These are phyloP conservation scores for Pseudozyma flocculosa DNA, from an alignment of 1,284 basidiomycete genomes.

Conservation along the genomic window DNA sequence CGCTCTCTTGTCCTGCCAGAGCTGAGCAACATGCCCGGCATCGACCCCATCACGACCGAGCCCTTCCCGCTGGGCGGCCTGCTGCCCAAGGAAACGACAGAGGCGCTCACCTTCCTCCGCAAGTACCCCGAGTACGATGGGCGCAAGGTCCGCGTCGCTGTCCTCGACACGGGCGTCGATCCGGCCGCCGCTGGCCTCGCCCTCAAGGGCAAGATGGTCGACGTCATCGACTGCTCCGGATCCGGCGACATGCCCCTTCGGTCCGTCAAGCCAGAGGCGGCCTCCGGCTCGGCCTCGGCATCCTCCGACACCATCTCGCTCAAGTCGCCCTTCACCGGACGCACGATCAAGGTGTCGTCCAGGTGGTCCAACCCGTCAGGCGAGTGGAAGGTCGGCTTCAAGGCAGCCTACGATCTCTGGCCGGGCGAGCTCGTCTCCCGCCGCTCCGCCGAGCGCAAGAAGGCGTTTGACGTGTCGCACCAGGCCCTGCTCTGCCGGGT, in stretches of 20 bases:
- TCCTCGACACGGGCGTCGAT: constrained; percentile 59
- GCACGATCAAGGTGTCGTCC: constrained; percentile 45
- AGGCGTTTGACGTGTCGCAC: constrained; percentile 53
- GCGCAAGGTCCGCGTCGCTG: constrained; percentile 54
- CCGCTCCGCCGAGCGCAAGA: constrained; percentile 49
- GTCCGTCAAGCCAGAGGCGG: constrained; percentile 19
- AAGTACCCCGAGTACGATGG: constrained; percentile 57
- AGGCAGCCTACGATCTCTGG: constrained; percentile 58
- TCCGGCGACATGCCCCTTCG: constrained; percentile 47
- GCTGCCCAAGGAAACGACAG: constrained; percentile 57
- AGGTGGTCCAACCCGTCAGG: constrained; percentile 49
- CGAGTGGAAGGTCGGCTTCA: constrained; percentile 56
- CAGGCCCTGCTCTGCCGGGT: constrained; percentile 46
- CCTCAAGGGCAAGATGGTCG: constrained; percentile 55
- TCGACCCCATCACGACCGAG: constrained; percentile 19
- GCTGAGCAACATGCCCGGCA: background rate
- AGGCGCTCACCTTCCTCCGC: constrained; percentile 52
- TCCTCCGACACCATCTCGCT: constrained; percentile 23
- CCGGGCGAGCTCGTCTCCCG: constrained; percentile 53
- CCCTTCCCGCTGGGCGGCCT: constrained; percentile 55
- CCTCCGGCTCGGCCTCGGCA: constrained; percentile 2
- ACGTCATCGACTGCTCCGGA: constrained; percentile 58
- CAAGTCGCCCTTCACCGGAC: constrained; percentile 51
- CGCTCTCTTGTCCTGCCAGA: no score
- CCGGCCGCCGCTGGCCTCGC: constrained; percentile 57